Conservation (phyloP, 495 filamentous ascomycete species). For the Podospora pseudoanserina region DNA sequence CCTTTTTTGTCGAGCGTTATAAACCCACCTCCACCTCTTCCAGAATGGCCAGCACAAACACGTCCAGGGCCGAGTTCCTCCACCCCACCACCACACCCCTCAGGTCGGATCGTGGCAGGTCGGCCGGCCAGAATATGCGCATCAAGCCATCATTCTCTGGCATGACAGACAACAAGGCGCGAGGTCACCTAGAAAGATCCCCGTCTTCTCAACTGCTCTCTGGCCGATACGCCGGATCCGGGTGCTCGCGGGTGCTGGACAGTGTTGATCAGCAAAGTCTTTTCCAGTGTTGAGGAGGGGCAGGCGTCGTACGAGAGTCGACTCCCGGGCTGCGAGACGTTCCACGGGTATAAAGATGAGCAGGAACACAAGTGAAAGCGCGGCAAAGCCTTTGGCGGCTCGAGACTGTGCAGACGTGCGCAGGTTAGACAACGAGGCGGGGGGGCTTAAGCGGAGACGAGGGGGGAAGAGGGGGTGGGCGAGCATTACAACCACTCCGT, state of each 20-base stretch:
- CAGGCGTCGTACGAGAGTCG: conserved; percentile 39
- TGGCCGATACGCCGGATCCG: conserved; percentile 81
- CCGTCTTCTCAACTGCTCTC: conserved; percentile 89
- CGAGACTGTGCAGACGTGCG: conserved; percentile 32
- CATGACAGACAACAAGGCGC: conserved; percentile 52
- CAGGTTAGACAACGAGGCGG: neutral
- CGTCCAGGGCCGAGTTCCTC: conserved; percentile 86
- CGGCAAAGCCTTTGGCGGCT: conserved; percentile 41
- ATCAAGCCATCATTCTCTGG: conserved; percentile 94
- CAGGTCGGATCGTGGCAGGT: conserved; percentile 66
- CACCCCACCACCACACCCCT: conserved; percentile 90
- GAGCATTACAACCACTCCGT: conserved; percentile 87
- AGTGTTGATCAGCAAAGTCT: conserved; percentile 21
- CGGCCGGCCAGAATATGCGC: conserved; percentile 96
- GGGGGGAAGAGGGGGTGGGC: neutral
- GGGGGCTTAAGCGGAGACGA: conserved; percentile 7
- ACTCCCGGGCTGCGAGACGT: conserved; percentile 44
- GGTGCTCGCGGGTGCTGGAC: conserved; percentile 78
- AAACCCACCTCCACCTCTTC: conserved; percentile 81
- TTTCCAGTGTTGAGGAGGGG: conserved; percentile 5
- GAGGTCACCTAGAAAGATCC: conserved; percentile 75
- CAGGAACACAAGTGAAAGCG: conserved; percentile 41
- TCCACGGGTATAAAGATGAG: conserved; percentile 47
- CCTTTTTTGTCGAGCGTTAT: neutral
- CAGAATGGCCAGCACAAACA: conserved; percentile 84